Base-by-base conservation (phyloP, 805 yeast species). In the Martiniozyma abietophila region DNA sequence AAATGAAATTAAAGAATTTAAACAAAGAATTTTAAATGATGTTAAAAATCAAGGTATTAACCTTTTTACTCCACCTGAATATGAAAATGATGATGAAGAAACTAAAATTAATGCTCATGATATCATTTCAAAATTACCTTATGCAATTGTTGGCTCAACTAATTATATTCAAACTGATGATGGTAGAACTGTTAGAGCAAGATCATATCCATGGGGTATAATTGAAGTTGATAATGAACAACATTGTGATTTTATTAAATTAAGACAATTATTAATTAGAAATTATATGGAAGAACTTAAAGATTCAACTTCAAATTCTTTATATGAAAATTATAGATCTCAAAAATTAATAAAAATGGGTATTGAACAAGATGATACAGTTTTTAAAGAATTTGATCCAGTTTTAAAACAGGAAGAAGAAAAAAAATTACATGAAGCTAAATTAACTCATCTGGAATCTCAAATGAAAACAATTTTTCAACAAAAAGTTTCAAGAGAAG, bases 381-480 rank as follows among this genome's bases (percentile, higher is more conserved):
- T 89, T n/a, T 92, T 92, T 67, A 77, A 80, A 57, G 96, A 85
- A 57, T 85, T 86, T 53, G 95, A 89, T 59, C 98, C 98, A 20
- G 74, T 80, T 35, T 69, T 80, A 47, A 84, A 83, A 63, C 94
- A 85, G 61, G 94, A 81, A 59, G 97, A 92, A 62, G 97, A 92
- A 62, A 80, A 82, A 51, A 78, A 80, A 23, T 69, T 84, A 53
- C 97, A 92, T 57, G 96, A 85, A 63, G 94, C 94, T 42, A 86
- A 89, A 56, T 69, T 92, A 50, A 80, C 88, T 38, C 85, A 84
- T 66, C 74, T 92, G 80, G 97, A 92, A 65, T 74, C 85, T 26
- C 97, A 92, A 62, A 86, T 92, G 96, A 88, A 89, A 65, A 69
- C 78, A 18, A 95, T 92, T 36, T 92, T 92, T 76, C 95, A 88